Evolutionary conservation across 2,329 filamentous ascomycete genomes (phyloP).

Genomic region (Xylariaceae sp.): DNA sequence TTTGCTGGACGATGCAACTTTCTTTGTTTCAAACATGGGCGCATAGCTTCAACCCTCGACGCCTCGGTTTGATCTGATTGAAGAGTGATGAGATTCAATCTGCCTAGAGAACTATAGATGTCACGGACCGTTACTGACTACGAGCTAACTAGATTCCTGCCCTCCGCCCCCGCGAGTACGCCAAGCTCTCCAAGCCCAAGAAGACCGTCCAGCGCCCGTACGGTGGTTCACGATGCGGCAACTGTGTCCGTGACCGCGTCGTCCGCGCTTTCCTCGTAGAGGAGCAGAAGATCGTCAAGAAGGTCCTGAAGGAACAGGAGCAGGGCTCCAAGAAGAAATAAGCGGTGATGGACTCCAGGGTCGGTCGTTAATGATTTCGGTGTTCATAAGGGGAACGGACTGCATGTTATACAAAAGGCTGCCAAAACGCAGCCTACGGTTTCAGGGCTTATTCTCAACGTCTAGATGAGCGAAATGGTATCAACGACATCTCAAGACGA

Average conservation of each 20-base stretch:
- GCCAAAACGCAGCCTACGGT: conserved; percentile 29
- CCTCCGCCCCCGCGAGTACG: conserved; percentile 96
- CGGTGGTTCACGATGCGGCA: conserved; percentile 96
- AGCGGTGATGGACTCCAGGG: conserved; percentile 36
- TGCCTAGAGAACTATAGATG: too few species aligned
- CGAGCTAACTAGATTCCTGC: conserved; percentile 70
- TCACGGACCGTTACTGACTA: conserved; percentile 3
- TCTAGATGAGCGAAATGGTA: conserved; percentile 34
- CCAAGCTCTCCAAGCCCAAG: conserved; percentile 94
- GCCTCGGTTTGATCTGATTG: too few species aligned
- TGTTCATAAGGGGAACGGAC: conserved; percentile 33
- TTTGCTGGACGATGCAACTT: too few species aligned
- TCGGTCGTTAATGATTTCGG: conserved; percentile 34
- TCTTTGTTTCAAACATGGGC: too few species aligned
- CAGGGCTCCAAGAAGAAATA: conserved; percentile 67
- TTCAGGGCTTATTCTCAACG: conserved; percentile 30
- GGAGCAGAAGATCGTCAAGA: conserved; percentile 99
- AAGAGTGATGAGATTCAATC: too few species aligned
- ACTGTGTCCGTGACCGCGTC: conserved; percentile 97
- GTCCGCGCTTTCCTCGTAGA: conserved; percentile 98
- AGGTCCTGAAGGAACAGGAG: conserved; percentile 99
- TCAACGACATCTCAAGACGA: conserved; percentile 26
- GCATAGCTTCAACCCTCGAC: not conserved
- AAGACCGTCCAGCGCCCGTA: conserved; percentile 99
- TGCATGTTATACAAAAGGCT: conserved; percentile 30